These are phyloP conservation scores for Alternaria ethzedia DNA, from an alignment of 2,329 filamentous ascomycete genomes.

Conservation along the genomic window DNA sequence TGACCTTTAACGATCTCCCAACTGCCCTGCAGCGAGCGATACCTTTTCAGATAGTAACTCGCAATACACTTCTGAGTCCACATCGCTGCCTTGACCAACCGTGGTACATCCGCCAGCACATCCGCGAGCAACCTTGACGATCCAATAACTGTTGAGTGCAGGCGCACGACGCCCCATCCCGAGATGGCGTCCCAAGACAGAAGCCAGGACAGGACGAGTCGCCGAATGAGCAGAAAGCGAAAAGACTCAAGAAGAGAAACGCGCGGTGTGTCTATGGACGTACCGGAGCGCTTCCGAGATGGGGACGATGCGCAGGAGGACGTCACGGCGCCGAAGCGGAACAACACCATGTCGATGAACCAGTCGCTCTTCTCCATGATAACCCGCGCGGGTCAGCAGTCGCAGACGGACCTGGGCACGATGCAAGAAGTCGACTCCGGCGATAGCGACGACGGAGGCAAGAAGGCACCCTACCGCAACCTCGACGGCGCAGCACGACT, in stretches of 20 bases:
- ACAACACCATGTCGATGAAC: constrained; percentile 74
- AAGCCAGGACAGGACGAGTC: constrained; percentile 31
- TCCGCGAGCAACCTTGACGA: constrained; percentile 13
- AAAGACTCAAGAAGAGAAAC: constrained; percentile 36
- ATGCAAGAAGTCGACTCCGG: constrained; percentile 77
- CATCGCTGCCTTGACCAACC: constrained; percentile 19
- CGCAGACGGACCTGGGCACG: constrained; percentile 79
- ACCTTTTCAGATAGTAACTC: constrained; percentile 8
- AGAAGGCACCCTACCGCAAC: constrained; percentile 32
- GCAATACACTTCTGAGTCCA: neutral
- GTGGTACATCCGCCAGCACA: constrained; percentile 14
- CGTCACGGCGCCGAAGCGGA: constrained; percentile 61
- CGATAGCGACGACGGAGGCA: constrained; percentile 68
- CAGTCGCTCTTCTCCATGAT: constrained; percentile 95
- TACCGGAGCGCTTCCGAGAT: constrained; percentile 65
- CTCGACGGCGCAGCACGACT: constrained; percentile 45
- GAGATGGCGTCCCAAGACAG: constrained; percentile 46
- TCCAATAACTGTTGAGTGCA: constrained; percentile 7
- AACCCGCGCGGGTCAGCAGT: constrained; percentile 82
- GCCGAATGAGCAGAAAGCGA: constrained; percentile 45
- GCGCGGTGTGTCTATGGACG: constrained; percentile 53
- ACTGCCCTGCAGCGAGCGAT: constrained; percentile 32
- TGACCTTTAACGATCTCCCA: constrained; percentile 27
- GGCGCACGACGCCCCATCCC: constrained; percentile 17
- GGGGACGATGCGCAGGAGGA: constrained; percentile 67